Evolutionary conservation across 345 rosid genomes (phyloP).

Genomic region (Pseudoturritis turrita): DNA sequence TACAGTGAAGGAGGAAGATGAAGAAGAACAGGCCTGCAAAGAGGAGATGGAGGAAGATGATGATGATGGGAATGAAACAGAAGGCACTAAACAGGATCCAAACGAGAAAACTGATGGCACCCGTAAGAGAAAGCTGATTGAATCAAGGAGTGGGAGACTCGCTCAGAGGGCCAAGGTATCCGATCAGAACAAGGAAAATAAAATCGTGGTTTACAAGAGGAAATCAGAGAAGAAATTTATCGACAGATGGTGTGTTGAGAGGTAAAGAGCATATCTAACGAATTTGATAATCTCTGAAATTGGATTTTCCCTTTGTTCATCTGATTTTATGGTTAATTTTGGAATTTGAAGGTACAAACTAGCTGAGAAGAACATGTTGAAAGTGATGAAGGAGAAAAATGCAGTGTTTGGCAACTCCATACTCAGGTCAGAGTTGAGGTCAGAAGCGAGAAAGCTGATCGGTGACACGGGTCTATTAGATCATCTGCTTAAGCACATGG

Average conservation of each 20-base stretch:
- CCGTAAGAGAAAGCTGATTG: constrained; percentile 42
- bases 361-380: constrained; percentile 85
- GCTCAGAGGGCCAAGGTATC: constrained; percentile 30
- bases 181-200: constrained; percentile 31
- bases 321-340: neutral
- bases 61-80: constrained; percentile 16
- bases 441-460: constrained; percentile 78
- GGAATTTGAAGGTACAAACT: constrained; percentile 55
- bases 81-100: neutral
- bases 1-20: constrained; percentile 21
- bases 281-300: neutral
- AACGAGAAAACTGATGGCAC: neutral
- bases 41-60: constrained; percentile 15
- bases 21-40: constrained; percentile 7
- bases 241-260: constrained; percentile 73
- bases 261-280: constrained; percentile 36
- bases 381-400: constrained; percentile 72
- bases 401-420: constrained; percentile 71
- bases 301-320: neutral
- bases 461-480: constrained; percentile 96
- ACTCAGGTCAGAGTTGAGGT: constrained; percentile 65
- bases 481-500: constrained; percentile 95
- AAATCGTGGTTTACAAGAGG: constrained; percentile 40
- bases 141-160: constrained; percentile 7
- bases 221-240: constrained; percentile 40